Base-by-base conservation (phyloP, 129 eudicot genomes). In the Kitagawia praeruptora region DNA sequence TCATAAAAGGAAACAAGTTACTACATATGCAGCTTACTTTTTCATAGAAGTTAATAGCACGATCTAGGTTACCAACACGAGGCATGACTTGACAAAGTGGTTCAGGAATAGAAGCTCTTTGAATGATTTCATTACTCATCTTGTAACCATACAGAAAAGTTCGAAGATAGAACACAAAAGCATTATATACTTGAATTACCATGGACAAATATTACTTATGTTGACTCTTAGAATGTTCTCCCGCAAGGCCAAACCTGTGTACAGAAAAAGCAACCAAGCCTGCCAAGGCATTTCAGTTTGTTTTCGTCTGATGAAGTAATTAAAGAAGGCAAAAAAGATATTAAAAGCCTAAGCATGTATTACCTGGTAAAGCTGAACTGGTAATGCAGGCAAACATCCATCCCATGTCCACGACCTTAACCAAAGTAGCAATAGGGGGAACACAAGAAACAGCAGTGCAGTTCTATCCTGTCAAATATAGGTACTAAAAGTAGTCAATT, bases 291-390 rank as follows among this genome's bases (percentile, higher is more conserved):
- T 80, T 54, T 79, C 13, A 71, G 79, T 53, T 77, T 70, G 58
- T n/a, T 77, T 73, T n/a, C 0, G 39, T 40, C 66, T 25, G 67
- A 82, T 27, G 39, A 56, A 23, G 37, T 38, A 9, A 58, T 28
- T 14, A 15, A 18, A 77, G 1, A 54, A 51, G 21, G 23, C n/a
- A 69, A 8, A 27, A 74, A 31, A 25, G 6, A 39, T 38, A 18
- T 49, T 25, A 75, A 9, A 48, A 28, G 40, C 44, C 48, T n/a
- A 9, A 19, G 25, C 38, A 40, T 8, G 71, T 40, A 69, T 46
- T 75, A 94, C 98, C 97, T 94, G 97, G 86, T 94, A 94, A 54
- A 94, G 89, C 69, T 94, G 98, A 75, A 94, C 92, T 37, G 98
- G 97, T 79, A 91, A 86, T 75, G 98, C 97, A 21, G 98, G 97